These are phyloP conservation scores for Trifolium dubium DNA, from an alignment of 306 rosid genomes.

Conservation along the genomic window DNA sequence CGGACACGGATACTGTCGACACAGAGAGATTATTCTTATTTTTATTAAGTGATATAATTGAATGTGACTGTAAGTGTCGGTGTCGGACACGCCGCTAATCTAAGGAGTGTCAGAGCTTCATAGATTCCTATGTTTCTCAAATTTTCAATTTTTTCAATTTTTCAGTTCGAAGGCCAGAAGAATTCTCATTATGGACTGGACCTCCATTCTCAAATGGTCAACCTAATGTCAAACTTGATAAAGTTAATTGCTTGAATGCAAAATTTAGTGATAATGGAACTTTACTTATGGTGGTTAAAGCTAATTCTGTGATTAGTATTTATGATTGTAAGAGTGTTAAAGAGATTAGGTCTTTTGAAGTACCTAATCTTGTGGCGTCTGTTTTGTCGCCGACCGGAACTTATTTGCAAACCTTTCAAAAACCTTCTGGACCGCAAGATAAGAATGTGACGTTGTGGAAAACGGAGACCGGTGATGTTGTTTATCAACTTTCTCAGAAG, in stretches of 20 bases:
- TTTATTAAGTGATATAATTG: no score
- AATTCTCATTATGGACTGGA: constrained; percentile 81
- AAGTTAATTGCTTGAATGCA: constrained; percentile 57
- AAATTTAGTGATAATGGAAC: constrained; percentile 85
- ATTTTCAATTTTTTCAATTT: neutral
- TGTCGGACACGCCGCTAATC: no score
- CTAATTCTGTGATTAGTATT: constrained; percentile 55
- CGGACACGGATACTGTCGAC: no score
- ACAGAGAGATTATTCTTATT: no score
- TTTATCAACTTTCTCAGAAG: constrained; percentile 76
- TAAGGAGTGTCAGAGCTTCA: no score
- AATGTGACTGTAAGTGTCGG: no score
- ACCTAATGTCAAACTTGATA: constrained; percentile 69
- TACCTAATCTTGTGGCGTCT: constrained; percentile 65
- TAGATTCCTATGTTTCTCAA: neutral
- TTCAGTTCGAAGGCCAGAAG: constrained; percentile 77
- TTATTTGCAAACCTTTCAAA: constrained; percentile 78
- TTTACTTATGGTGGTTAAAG: constrained; percentile 64
- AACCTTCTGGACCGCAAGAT: constrained; percentile 66
- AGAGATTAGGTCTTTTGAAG: constrained; percentile 71
- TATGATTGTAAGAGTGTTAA: constrained; percentile 58
- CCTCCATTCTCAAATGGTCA: constrained; percentile 69
- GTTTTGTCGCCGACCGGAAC: constrained; percentile 76
- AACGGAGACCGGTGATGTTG: constrained; percentile 59
- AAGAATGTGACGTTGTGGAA: constrained; percentile 81